phyloP scores from a whole-genome alignment of 345 rosid genomes.

The Salix suchowensis region DNA sequence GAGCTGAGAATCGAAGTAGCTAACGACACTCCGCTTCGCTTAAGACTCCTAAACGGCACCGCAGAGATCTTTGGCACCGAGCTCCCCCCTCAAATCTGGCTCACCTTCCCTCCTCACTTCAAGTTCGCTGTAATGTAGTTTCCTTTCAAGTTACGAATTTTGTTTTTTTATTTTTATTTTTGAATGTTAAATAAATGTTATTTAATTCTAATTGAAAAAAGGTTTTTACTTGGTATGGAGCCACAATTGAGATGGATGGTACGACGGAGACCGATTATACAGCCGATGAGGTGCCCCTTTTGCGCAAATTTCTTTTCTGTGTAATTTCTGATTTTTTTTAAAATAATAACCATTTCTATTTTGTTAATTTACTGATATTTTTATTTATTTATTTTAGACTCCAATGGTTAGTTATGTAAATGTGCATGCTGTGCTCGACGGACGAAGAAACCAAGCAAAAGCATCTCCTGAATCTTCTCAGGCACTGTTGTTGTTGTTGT shows the following conservation, averaged over 20 bases:
- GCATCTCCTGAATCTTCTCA: slow-evolving; percentile 55
- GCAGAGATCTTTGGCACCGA: slow-evolving; percentile 93
- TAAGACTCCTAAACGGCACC: slow-evolving; percentile 68
- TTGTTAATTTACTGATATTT: neutral
- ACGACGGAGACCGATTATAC: slow-evolving; percentile 83
- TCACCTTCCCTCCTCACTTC: slow-evolving; percentile 76
- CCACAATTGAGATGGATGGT: slow-evolving; percentile 87
- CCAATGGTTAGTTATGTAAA: slow-evolving; percentile 91
- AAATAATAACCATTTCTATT: neutral
- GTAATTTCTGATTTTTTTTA: neutral
- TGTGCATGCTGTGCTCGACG: slow-evolving; percentile 76
- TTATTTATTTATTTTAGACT: slow-evolving; percentile 44
- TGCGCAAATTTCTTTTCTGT: neutral
- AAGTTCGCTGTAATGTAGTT: slow-evolving; percentile 62
- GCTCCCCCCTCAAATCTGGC: slow-evolving; percentile 80
- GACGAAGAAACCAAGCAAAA: slow-evolving; percentile 61
- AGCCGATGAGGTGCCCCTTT: slow-evolving; percentile 65
- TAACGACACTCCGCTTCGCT: slow-evolving; percentile 61
- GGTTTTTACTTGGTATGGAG: slow-evolving; percentile 97
- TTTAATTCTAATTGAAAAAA: slow-evolving; percentile 3
- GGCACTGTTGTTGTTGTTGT: slow-evolving; percentile 23
- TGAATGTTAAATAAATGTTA: neutral
- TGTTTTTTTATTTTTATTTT: neutral
- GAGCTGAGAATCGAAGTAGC: slow-evolving; percentile 86
- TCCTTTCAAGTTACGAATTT: neutral